Base-by-base conservation (phyloP, 108 stramenopile species). In the Aurantiochytrium sp. region DNA sequence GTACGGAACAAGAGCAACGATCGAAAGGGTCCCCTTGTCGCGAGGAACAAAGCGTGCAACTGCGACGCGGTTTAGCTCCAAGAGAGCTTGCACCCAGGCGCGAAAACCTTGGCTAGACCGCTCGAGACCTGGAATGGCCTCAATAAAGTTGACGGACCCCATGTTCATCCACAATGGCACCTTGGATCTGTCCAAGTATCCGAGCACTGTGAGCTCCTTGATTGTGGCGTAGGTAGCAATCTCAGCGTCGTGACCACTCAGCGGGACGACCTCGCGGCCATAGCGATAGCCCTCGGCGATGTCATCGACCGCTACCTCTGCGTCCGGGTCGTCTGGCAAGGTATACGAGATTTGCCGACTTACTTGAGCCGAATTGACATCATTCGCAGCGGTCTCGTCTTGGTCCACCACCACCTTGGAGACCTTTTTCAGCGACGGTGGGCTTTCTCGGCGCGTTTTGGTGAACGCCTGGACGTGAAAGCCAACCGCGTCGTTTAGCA, bases 401-500 rank as follows among this genome's bases (percentile, higher is more conserved):
- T 35, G 0, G 23, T 83, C 76, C 16, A 53, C 25, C 0, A 23
- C 76, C 16, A 83, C 51, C 49, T 83, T 83, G 49, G 76, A 83
- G 19, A 53, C 76, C 51, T 83, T 83, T 1, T 47, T 53, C 49
- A 83, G 51, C 4, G 76, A 53, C 0, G 76, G 76, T 45, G 51
- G 25, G n/a, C 23, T 25, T 23, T 83, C 76, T 12, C n/a, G 49
- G 6, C 45, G 19, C 10, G 76, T 83, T 35, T 83, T 83, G 0
- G 76, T 47, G 76, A 83, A 83, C 51, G 76, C 76, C 51, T 83
- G 76, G 43, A 83, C 76, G 28, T 83, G 51, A 23, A 83, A 83
- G 0, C 51, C 49, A 12, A 53, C 49, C 16, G 14, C 51, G 25
- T 83, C 49, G 28, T 47, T 53, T 14, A 69, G 64, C 25, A 83